Base-by-base conservation (phyloP, 352 stramenopile genomes). In the Globisporangium parvum region DNA sequence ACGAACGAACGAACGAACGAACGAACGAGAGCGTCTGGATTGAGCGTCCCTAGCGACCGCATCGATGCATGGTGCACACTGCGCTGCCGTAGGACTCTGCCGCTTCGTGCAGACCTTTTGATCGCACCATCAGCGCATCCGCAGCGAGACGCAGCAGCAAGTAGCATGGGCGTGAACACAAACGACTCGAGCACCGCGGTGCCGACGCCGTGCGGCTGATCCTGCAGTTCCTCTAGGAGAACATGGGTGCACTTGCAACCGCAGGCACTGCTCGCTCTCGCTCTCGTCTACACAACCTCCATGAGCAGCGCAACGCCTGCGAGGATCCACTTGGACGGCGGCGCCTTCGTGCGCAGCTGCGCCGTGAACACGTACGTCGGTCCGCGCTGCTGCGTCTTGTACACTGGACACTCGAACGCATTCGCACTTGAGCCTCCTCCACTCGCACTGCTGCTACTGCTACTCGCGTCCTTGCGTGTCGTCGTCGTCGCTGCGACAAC, bases 291-390 rank as follows among this genome's bases (percentile, higher is more conserved):
- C 12, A 89, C 75, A 17, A 96, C 70, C 60, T 97, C 91, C 74
- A 97, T 82, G 15, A 97, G 72, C 60, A 97, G 77, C 24, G 88
- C 85, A 0, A 94, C 89, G 20, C 89, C 89, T 10, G 88, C 90
- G 33, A 97, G 71, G 11, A 96, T 71, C 91, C 91, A 97, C 60
- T 97, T 97, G 28, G 87, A 74, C 21, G 85, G 71, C 6, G 86
- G 74, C 24, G 82, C 64, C 51, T 97, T 97, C 28, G 85, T 95
- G n/a, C 80, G 70, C 1, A 97, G 66, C 53, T 89, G 77, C 4
- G 90, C 87, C 42, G 77, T 77, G 60, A 96, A 97, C 18, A 97
- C 83, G 48, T 89, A 92, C 24, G 88, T 97, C 5, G 88, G 77
- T 3, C 88, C 90, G 46, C 91, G 80, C 63, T 96, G 80, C 53